A percentile compares a stretch with the other conserved stretches of the same genome.
phyloP scores from a whole-genome alignment of 805 yeast genomes.

The Wickerhamomyces rabaulensis region DNA sequence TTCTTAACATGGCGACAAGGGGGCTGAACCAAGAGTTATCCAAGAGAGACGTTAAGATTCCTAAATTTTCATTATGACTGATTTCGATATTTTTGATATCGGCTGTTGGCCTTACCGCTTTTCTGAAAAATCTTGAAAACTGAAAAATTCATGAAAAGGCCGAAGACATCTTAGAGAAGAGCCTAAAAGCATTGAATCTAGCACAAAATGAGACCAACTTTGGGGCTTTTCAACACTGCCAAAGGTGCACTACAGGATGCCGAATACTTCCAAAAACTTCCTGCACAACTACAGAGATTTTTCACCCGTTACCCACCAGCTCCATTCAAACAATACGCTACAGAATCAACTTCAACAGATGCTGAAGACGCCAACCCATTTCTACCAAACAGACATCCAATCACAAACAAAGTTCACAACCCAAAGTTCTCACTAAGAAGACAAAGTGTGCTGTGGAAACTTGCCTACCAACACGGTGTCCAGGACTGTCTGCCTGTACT shows the following conservation, averaged over 20 bases:
- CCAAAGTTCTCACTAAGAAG: constrained; percentile 78
- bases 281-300: constrained; percentile 63
- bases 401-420: constrained; percentile 70
- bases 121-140: constrained; percentile 1
- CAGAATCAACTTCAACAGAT: constrained; percentile 55
- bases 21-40: neutral
- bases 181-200: neutral
- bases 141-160: neutral
- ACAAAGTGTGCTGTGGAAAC: constrained; percentile 76
- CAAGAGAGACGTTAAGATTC: neutral
- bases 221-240: constrained; percentile 9
- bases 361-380: constrained; percentile 83
- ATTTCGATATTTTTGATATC: constrained; percentile 1
- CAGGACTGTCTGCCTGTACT: constrained; percentile 66
- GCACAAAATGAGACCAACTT: constrained; percentile 23
- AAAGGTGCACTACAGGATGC: constrained; percentile 32
- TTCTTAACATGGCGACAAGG: constrained; percentile 4
- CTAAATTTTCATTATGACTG: neutral
- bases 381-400: constrained; percentile 76
- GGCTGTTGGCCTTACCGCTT: neutral
- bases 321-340: constrained; percentile 64
- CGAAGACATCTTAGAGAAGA: neutral
- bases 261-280: constrained; percentile 52
- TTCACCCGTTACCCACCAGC: constrained; percentile 82
- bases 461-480: constrained; percentile 79